Evolutionary conservation across 352 stramenopile species (phyloP), one percentile per base, ranked within the genome.

Genomic region (Bremia lactucae): DNA sequence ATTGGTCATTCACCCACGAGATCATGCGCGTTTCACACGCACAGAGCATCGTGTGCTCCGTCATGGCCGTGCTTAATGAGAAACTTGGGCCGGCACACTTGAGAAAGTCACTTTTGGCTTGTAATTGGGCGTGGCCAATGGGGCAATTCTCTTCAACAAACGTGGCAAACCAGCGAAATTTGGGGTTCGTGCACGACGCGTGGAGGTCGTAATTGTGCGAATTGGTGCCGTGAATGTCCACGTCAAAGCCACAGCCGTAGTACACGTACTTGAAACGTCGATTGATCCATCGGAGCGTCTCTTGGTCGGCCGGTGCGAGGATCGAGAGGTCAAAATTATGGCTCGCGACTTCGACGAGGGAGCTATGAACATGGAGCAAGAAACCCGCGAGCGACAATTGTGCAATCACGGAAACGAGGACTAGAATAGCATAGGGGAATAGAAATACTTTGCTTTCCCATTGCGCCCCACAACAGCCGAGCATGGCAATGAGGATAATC

Each of bases 381-480:
- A 86, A 87, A 2, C 72, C 78, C 7, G 78, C 78, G 22, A 90
- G 64, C 33, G 71, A 80, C 16, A 90, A 56, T 58, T 87, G 74
- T 46, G 72, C 74, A 14, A 90, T 51, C 31, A 90, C 72, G 44
- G 78, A 90, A 21, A 90, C 75, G 0, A 77, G 49, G 24, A 90
- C 72, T 13, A 90, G 53, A 28, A 81, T 84, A 31, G 78, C 72
- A 56, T 87, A 90, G 24, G 78, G 78, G 37, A 85, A 90, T 15
- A 90, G 44, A 56, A 90, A 90, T 4, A 85, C 62, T 48, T 90
- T 90, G 71, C 70, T 87, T 44, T 90, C 78, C 73, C 72, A 86
- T 52, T 90, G 78, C 37, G 78, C 78, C 19, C 78, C 78, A 37
- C 78, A 90, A 50, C 78, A 87, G 51, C 78, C 78, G 2, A 90